These are phyloP conservation scores for Stentor coeruleus DNA, from an alignment of 73 alveolate genomes.

Conservation along the genomic window DNA sequence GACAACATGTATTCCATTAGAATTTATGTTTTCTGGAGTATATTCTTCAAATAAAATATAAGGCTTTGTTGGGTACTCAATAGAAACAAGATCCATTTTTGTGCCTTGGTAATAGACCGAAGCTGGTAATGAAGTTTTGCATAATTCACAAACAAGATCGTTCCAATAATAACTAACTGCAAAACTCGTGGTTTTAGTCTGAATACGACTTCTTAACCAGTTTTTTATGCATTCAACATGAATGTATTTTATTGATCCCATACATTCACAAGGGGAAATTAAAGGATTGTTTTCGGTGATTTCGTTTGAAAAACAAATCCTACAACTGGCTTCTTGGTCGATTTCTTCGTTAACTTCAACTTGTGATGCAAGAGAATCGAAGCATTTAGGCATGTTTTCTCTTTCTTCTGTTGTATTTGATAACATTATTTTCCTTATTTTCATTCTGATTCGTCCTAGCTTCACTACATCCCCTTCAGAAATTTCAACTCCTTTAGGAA, in stretches of 20 bases:
- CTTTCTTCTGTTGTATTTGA: too few relatives aligned
- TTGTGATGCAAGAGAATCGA: not conserved
- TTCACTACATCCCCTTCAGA: not conserved
- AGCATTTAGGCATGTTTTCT: not conserved
- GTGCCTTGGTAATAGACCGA: too few relatives aligned
- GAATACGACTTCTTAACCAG: slow-evolving; percentile 73
- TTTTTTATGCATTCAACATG: slow-evolving; percentile 79
- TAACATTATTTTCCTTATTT: not conserved
- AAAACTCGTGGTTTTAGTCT: not conserved
- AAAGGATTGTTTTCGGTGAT: slow-evolving; percentile 61
- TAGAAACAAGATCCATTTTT: too few relatives aligned
- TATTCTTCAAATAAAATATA: too few relatives aligned
- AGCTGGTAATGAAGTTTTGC: not conserved
- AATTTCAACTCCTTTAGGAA: not conserved
- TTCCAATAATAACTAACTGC: not conserved
- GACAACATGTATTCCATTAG: not conserved
- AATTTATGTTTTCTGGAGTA: not conserved
- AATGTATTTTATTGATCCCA: slow-evolving; percentile 80
- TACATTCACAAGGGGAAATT: slow-evolving; percentile 86
- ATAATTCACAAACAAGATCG: not conserved
- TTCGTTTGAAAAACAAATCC: slow-evolving; percentile 29
- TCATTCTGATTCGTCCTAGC: not conserved
- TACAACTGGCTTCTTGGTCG: slow-evolving; percentile 6
- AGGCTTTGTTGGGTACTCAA: too few relatives aligned
- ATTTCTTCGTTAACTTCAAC: not conserved